Base-by-base conservation (phyloP, 1,139 yeast genomes). In the Scheffersomyces titani region DNA sequence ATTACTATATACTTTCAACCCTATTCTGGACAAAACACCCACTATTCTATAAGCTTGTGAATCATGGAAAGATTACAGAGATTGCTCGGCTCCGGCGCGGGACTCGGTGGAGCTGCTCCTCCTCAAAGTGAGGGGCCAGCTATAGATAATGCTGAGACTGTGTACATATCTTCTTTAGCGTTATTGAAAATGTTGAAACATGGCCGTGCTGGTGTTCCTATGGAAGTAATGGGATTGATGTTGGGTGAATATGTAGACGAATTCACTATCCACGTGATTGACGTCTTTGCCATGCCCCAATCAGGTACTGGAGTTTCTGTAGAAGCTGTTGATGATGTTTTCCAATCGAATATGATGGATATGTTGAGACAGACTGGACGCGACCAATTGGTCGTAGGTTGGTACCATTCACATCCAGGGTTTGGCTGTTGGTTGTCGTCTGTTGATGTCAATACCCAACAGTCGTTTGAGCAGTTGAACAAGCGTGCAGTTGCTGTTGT, bases 151-250 rank as follows among this genome's bases (percentile, higher is more conserved):
- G 89, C 97, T 45, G 99, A 94, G 76, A 93, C 98, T 1, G 98
- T 94, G 9, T 92, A 94, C 75, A 92, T 96, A 58, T 94, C 99
- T 46, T 92, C 98, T 47, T 82, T 96, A 66, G 99, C 99, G 2
- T 79, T 96, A 58, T 81, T 96, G 61, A 96, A 96, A 75, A 94
- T 94, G 99, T 85, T 94, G 70, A 94, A 93, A 74, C 99, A 94
- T 71, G 98, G 99, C 51, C 84, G 98, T 69, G 98, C 99, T 1
- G 99, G 99, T 70, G 99, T 96, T 55, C 99, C 99, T 19, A 96
- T 96, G 99, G 99, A 96, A 78, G 99, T 96, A 53, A 96, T 96
- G 99, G 99, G 99, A 3, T 83, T 96, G 63, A 96, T 96, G 99
- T 84, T 96, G 65, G 99, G 99, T 53, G 98, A 94, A 66, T 93